Evolutionary conservation across 108 stramenopile genomes (phyloP), one percentile per base, ranked within the genome.

Genomic region (Skeletonema grethae): DNA sequence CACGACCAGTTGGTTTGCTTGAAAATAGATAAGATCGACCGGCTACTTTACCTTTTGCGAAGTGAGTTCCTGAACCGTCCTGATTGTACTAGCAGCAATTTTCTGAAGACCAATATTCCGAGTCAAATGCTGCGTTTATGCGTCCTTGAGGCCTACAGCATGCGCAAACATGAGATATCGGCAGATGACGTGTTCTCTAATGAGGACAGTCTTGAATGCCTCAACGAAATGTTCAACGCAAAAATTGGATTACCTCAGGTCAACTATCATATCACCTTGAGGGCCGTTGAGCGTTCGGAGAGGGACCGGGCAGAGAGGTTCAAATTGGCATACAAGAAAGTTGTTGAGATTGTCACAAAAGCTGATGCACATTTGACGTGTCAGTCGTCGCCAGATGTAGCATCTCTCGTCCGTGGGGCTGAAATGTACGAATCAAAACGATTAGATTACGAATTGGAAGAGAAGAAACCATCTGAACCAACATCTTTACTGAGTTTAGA

Each of bases 171-270:
- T n/a, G 10, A 65, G 31, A 41, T 43, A 18, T 57, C 57, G 10
- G 39, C 31, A 10, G 53, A 72, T 31, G 57, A 41, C 34, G 31
- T 72, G 8, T 79, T 79, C 67, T 57, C 65, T 4, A 61, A 63
- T 43, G 50, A 56, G 15, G 77, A 67, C 16, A 34, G 61, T n/a
- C 61, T 72, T 20, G 77, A 71, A 28, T 50, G 61, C n/a, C 61
- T 79, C 25, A 55, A 63, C 32, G 31, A 67, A 53, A 53, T 79
- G 34, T 34, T 79, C 5, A 24, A 30, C 10, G 79, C 67, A 5
- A 67, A 64, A 79, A 70, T 69, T 1, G 15, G 16, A 12, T 36
- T 79, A 29, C 63, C 67, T 25, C 72, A 79, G 56, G 55, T 69
- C 3, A 72, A 50, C 31, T 4, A 34, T 38, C 31, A 61, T 28